phyloP scores from a whole-genome alignment of 2,329 filamentous ascomycete species.

The Mycosphaerelloides madeirae region DNA sequence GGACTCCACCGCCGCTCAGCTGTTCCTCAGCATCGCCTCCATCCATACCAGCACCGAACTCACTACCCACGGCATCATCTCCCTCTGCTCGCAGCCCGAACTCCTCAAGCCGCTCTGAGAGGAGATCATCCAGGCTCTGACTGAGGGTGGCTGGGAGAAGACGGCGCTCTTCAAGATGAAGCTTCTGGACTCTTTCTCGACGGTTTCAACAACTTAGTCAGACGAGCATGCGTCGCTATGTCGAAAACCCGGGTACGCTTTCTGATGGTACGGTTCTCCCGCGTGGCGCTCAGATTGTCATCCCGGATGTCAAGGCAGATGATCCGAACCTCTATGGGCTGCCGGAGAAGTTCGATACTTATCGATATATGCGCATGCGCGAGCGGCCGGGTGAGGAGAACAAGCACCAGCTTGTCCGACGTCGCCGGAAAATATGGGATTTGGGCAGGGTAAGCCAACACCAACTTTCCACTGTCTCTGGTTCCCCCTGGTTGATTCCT shows the following conservation, averaged over 20 bases:
- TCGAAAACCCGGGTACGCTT: slow-evolving; percentile 10
- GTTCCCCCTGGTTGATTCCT: too few relatives aligned
- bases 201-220: slow-evolving; percentile 7
- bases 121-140: slow-evolving; percentile 23
- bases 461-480: too few relatives aligned
- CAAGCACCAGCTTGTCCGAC: slow-evolving; percentile 19
- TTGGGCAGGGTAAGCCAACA: slow-evolving; percentile 30
- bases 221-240: slow-evolving; percentile 1
- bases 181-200: slow-evolving; percentile 30
- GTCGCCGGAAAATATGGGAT: slow-evolving; percentile 21
- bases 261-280: slow-evolving; percentile 27
- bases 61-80: slow-evolving; percentile 19
- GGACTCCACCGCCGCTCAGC: slow-evolving; percentile 2
- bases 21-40: slow-evolving; percentile 16
- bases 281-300: slow-evolving; percentile 13
- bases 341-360: slow-evolving; percentile 19
- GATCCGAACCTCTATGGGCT: slow-evolving; percentile 14
- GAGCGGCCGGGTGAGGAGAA: slow-evolving; percentile 19
- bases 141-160: slow-evolving; percentile 22
- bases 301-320: slow-evolving; percentile 6
- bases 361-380: slow-evolving; percentile 19
- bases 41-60: slow-evolving; percentile 23
- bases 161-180: slow-evolving; percentile 25
- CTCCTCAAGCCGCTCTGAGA: slow-evolving; percentile 22
- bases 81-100: slow-evolving; percentile 21